A percentile compares a stretch with the other conserved stretches of the same genome.
Evolutionary conservation across 306 rosid genomes (phyloP).

Genomic region (Abrus precatorius): DNA sequence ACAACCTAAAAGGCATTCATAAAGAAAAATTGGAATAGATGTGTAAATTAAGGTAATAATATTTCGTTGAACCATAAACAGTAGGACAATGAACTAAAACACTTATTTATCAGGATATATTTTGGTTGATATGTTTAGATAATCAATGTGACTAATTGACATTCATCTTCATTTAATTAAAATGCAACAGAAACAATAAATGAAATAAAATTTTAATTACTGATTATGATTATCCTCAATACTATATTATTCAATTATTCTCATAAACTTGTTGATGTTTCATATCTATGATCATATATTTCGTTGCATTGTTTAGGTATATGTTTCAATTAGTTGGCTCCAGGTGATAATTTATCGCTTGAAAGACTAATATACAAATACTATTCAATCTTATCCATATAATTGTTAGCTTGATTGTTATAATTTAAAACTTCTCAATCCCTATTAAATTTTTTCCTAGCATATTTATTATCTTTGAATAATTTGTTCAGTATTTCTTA

Average conservation of each 20-base stretch:
- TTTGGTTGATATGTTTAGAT: background rate
- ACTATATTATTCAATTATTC: constrained; percentile 3
- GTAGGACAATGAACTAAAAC: background rate
- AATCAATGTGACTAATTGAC: background rate
- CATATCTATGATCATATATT: constrained; percentile 25
- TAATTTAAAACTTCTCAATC: constrained; percentile 26
- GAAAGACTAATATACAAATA: constrained; percentile 22
- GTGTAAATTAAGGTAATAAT: background rate
- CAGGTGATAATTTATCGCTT: constrained; percentile 3
- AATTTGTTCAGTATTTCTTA: constrained; percentile 1
- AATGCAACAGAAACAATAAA: constrained; percentile 18
- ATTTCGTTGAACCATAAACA: background rate
- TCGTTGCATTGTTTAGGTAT: constrained; percentile 8
- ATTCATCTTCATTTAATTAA: background rate
- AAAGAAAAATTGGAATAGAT: constrained; percentile 7
- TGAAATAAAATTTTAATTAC: background rate
- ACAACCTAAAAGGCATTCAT: background rate
- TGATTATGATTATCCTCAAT: constrained; percentile 33
- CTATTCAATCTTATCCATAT: constrained; percentile 22
- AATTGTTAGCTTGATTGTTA: constrained; percentile 19
- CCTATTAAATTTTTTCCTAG: constrained; percentile 19
- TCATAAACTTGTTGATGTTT: constrained; percentile 21
- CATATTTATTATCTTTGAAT: constrained; percentile 21
- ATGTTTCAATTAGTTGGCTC: constrained; percentile 6
- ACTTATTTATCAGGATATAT: background rate